Evolutionary conservation across 768 basidiomycete species (phyloP).

Genomic region (Tephrocybe sp.): DNA sequence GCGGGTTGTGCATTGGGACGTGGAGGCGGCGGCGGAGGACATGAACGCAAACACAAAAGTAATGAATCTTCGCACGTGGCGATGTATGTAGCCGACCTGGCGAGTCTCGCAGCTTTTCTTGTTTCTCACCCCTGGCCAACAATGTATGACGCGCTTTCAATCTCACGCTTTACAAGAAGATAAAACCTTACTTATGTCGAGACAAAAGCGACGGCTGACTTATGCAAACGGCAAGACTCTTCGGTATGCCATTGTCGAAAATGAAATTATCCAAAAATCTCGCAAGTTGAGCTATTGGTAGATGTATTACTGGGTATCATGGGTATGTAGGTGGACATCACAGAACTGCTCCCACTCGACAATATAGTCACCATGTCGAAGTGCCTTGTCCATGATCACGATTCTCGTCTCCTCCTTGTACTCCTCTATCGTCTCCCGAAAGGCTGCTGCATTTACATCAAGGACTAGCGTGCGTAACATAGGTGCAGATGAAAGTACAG

Average conservation of each 20-base stretch:
- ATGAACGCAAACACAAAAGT: constrained; percentile 14
- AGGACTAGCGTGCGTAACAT: not conserved
- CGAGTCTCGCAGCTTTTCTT: no score
- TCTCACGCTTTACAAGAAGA: no score
- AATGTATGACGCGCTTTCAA: no score
- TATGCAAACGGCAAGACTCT: no score
- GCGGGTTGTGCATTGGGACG: constrained; percentile 55
- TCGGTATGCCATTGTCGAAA: not conserved
- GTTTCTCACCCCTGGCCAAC: no score
- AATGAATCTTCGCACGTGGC: constrained; percentile 17
- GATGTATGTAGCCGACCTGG: not conserved
- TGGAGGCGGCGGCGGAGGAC: constrained; percentile 16
- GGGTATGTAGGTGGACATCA: not conserved
- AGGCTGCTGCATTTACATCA: not conserved
- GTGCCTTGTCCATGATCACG: not conserved
- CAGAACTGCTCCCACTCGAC: not conserved
- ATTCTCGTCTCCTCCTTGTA: not conserved
- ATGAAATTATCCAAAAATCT: not conserved
- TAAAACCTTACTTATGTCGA: no score
- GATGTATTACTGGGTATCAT: no score
- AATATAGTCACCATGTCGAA: not conserved
- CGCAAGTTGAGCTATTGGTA: no score
- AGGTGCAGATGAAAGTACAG: not conserved
- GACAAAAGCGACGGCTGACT: no score
- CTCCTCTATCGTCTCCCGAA: not conserved